These are phyloP conservation scores for Gaertneriomyces sp. DNA, from an alignment of 192 early-diverging fungal genomes.

Conservation along the genomic window DNA sequence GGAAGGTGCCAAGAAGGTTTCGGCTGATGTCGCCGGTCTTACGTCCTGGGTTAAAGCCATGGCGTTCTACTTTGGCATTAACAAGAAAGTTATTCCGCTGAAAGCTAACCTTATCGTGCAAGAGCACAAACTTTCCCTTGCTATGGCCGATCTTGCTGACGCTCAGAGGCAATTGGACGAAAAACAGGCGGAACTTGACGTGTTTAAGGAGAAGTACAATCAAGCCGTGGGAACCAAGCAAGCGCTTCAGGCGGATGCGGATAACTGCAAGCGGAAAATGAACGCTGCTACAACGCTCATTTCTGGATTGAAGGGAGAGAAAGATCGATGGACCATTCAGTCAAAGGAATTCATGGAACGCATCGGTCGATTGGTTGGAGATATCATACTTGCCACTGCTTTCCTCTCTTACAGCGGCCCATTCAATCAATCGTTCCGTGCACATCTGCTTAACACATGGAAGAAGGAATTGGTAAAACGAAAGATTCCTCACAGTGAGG, in stretches of 20 bases:
- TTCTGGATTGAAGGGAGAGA: constrained; percentile 60
- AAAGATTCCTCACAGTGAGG: constrained; percentile 61
- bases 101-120: constrained; percentile 66
- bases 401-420: constrained; percentile 63
- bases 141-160: constrained; percentile 56
- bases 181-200: constrained; percentile 63
- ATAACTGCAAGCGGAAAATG: constrained; percentile 63
- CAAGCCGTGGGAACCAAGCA: constrained; percentile 56
- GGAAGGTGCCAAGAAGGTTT: constrained; percentile 68
- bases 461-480: constrained; percentile 52
- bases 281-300: constrained; percentile 60
- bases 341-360: constrained; percentile 61
- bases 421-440: constrained; percentile 60
- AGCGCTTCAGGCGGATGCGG: constrained; percentile 60
- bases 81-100: constrained; percentile 64
- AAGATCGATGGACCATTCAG: constrained; percentile 65
- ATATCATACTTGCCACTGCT: constrained; percentile 57
- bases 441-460: constrained; percentile 50
- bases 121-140: constrained; percentile 54
- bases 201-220: constrained; percentile 62
- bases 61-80: constrained; percentile 59
- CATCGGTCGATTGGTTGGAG: constrained; percentile 60
- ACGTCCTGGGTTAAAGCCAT: constrained; percentile 60
- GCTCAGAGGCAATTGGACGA: constrained; percentile 58
- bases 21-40: constrained; percentile 63